A percentile compares a stretch with the other conserved stretches of the same genome.
Conservation (phyloP, 768 basidiomycete species). For the Pisolithus tinctorius region DNA sequence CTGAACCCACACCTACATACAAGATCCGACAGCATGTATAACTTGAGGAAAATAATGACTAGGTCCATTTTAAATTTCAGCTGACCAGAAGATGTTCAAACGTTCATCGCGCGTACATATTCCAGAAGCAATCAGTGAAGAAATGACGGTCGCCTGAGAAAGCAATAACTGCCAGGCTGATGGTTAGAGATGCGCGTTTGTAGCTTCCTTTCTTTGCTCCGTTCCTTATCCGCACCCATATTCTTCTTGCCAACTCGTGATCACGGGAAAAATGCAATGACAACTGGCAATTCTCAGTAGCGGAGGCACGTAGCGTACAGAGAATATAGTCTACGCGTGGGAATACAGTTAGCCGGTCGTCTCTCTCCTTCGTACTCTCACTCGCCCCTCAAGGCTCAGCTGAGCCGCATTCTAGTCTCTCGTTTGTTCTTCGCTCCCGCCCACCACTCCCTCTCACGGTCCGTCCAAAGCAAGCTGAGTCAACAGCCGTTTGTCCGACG, state of each 20-base stretch:
- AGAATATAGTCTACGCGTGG: too few relatives aligned
- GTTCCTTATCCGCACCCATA: slow-evolving; percentile 41
- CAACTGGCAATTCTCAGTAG: too few relatives aligned
- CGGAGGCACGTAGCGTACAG: too few relatives aligned
- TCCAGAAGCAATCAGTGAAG: slow-evolving; percentile 39
- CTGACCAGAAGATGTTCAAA: background rate
- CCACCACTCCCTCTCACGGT: too few relatives aligned
- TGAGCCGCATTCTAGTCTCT: too few relatives aligned
- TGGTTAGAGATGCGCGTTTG: slow-evolving; percentile 48
- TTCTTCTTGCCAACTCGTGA: slow-evolving; percentile 55
- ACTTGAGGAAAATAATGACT: background rate
- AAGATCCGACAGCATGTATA: background rate
- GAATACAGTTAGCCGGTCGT: too few relatives aligned
- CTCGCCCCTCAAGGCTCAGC: too few relatives aligned
- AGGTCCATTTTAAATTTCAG: background rate
- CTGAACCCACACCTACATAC: background rate
- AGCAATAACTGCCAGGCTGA: slow-evolving; percentile 13
- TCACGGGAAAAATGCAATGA: slow-evolving; percentile 61
- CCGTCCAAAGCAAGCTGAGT: too few relatives aligned
- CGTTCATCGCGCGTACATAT: slow-evolving; percentile 30
- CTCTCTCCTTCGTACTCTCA: too few relatives aligned
- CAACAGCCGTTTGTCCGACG: too few relatives aligned
- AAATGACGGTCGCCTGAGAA: background rate
- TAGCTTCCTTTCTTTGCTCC: slow-evolving; percentile 55
- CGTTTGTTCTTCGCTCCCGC: too few relatives aligned